Conservation (phyloP, 164 flowering plant genomes). For the Stephania japonica region DNA sequence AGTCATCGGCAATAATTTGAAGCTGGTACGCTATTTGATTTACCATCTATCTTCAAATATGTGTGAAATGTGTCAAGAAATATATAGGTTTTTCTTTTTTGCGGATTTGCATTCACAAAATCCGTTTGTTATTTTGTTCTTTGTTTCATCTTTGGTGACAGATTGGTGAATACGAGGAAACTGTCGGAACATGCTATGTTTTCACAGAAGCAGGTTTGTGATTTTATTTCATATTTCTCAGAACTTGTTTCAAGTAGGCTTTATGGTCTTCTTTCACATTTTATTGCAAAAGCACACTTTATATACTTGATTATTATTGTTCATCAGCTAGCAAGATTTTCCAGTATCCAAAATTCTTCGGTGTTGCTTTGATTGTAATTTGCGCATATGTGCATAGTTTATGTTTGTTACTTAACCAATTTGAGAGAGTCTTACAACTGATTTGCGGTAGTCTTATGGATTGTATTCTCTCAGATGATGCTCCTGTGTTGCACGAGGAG, state of each 20-base stretch:
- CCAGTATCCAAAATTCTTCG: too few species aligned
- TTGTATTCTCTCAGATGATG: conserved; percentile 29
- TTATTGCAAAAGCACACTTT: too few species aligned
- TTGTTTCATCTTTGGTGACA: conserved; percentile 15
- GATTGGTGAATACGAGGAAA: conserved; percentile 75
- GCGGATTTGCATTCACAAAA: background rate
- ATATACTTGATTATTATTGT: too few species aligned
- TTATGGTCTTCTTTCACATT: background rate
- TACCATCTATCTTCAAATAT: background rate
- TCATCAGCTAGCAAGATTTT: background rate
- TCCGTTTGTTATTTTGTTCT: background rate
- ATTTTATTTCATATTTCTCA: background rate
- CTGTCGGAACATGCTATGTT: conserved; percentile 61
- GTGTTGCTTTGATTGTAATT: too few species aligned
- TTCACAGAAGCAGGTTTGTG: conserved; percentile 50
- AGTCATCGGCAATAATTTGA: conserved; percentile 46
- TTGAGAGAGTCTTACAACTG: background rate
- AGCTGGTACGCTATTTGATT: conserved; percentile 45
- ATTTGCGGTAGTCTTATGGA: background rate
- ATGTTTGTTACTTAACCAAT: background rate
- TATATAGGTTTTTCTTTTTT: background rate
- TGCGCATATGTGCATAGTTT: background rate
- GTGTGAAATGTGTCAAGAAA: background rate
- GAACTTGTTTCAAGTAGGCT: background rate
- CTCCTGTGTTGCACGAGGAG: conserved; percentile 48